Evolutionary conservation across 306 rosid genomes (phyloP), one percentile per base, ranked within the genome.

Genomic region (Albizia julibrissin): DNA sequence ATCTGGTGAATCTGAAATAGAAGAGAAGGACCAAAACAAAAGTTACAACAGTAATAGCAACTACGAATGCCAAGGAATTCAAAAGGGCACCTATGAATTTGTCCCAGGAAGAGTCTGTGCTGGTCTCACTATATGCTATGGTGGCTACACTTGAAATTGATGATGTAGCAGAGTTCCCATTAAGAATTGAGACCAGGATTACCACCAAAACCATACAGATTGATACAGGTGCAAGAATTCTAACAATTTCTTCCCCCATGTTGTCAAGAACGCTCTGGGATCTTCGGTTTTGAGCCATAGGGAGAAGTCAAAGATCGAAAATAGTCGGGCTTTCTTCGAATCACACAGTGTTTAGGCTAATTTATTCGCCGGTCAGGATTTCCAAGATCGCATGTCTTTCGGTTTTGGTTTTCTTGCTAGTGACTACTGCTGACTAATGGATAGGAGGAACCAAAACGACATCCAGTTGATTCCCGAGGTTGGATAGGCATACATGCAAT

Each of bases 121-220:
- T 73, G 59, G 87, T 76, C 61, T 95, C 98, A 16, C 44, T 49
- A 85, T 93, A 95, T 0, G 99, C 98, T 3, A 95, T 87, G 85
- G 91, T 90, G 85, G 95, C 97, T 27, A 91, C 89, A 54, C 89
- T 78, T 75, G 79, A 69, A 58, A 86, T 69, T 6, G 91, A 72
- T 5, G 80, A 74, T 13, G 87, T 79, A 56, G 91, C 74, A 73
- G 89, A 75, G 65, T 76, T 67, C 1, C 85, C 69, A 80, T 84
- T 83, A 65, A 95, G 91, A 46, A 91, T 49, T 4, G 98, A 86
- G 76, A 95, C 99, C 80, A 95, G 65, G 73, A 91, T 75, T 13
- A 95, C 99, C 13, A 95, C 98, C 84, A 93, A 50, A 62, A 91
- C 87, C 99, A 95, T 95, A 86, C 99, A 95, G 72, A 93, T 84